phyloP scores from a whole-genome alignment of 345 rosid species.

The Acer yangbiense region DNA sequence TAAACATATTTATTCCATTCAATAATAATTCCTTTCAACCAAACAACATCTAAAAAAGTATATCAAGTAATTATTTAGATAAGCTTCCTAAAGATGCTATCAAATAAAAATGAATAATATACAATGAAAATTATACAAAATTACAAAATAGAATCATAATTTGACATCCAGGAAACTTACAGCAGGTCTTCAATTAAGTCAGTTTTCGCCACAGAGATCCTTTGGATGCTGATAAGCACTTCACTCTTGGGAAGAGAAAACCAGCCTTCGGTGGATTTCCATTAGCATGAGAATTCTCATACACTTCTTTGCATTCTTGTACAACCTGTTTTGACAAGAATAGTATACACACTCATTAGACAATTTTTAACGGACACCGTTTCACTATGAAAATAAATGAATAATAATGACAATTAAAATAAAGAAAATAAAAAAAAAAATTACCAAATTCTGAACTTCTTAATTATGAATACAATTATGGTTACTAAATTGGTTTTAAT shows the following conservation, averaged over 20 bases:
- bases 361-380: slow-evolving; percentile 13
- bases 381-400: not conserved
- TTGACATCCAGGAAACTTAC: not conserved
- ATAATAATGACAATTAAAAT: not conserved
- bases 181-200: slow-evolving; percentile 27
- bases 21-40: too few species aligned
- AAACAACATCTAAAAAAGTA: too few species aligned
- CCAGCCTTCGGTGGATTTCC: slow-evolving; percentile 91
- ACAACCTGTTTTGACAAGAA: slow-evolving; percentile 59
- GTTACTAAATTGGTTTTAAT: not conserved
- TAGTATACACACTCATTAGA: not conserved
- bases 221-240: slow-evolving; percentile 71
- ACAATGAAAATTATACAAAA: not conserved
- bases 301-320: slow-evolving; percentile 96
- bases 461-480: not conserved
- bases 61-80: not conserved
- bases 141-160: not conserved
- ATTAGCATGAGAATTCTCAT: slow-evolving; percentile 77
- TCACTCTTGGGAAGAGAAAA: slow-evolving; percentile 81
- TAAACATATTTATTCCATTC: too few species aligned
- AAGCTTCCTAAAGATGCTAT: slow-evolving; percentile 4
- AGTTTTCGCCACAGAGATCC: slow-evolving; percentile 79
- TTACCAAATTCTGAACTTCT: not conserved
- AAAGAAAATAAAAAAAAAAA: not conserved
- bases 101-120: not conserved